Conservation (phyloP, 805 yeast genomes). For the Cyberlindnera subsufficiens region DNA sequence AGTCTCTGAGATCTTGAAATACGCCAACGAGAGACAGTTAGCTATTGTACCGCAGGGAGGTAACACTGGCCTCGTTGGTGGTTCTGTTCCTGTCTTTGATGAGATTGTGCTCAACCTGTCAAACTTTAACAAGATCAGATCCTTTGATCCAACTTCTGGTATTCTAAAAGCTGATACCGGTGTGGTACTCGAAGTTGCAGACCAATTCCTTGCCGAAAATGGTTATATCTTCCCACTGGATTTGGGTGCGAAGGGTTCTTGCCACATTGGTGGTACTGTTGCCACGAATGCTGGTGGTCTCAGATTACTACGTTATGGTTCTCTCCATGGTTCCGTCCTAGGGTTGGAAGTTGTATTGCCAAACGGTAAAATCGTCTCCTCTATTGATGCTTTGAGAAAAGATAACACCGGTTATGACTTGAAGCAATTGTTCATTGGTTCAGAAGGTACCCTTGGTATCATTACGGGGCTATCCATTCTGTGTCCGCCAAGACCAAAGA, state of each 20-base stretch:
- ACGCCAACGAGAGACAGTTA: constrained; percentile 69
- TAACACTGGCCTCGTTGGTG: constrained; percentile 94
- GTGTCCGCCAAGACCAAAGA: constrained; percentile 84
- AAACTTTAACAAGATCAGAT: constrained; percentile 68
- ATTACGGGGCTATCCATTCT: constrained; percentile 86
- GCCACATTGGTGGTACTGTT: constrained; percentile 91
- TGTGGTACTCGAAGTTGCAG: constrained; percentile 80
- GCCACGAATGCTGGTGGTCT: constrained; percentile 97
- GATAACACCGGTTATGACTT: constrained; percentile 94
- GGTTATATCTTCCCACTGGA: constrained; percentile 92
- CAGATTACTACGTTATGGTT: constrained; percentile 81
- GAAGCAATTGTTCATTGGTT: constrained; percentile 88
- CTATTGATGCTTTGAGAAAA: constrained; percentile 81
- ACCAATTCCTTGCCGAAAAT: constrained; percentile 65
- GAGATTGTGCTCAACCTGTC: constrained; percentile 73
- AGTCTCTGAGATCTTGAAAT: constrained; percentile 66
- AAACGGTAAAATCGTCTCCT: constrained; percentile 74
- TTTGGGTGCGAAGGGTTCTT: constrained; percentile 94
- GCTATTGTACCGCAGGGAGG: constrained; percentile 98
- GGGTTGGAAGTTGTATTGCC: constrained; percentile 93
- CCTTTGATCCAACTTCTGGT: constrained; percentile 79
- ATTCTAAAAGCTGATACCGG: constrained; percentile 90
- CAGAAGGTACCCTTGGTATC: constrained; percentile 89
- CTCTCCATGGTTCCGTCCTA: constrained; percentile 84
- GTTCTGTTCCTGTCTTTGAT: constrained; percentile 87